A percentile compares a stretch with the other conserved stretches of the same genome.
Conservation (phyloP, 169 alveolate genomes). For the Plasmodium yoelii region DNA sequence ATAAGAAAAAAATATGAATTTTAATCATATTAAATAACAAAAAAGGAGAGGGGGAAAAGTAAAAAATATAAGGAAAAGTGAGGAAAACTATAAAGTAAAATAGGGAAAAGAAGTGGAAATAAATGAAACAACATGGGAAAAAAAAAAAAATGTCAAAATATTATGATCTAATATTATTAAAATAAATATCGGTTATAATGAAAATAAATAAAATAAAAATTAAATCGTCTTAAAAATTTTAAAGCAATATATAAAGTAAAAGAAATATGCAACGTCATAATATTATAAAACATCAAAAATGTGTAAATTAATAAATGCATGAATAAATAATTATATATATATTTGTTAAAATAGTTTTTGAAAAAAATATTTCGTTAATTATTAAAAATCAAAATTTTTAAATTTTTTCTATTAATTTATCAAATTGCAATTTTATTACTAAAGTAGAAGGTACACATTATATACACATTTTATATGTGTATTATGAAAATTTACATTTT, state of each 20-base stretch:
- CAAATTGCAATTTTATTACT: too few species aligned
- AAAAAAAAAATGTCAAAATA: conserved; percentile 15
- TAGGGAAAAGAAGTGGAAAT: conserved; percentile 18
- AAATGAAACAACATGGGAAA: conserved; percentile 11
- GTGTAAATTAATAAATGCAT: conserved; percentile 9
- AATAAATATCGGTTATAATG: neutral
- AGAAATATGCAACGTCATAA: conserved; percentile 6
- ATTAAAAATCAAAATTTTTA: neutral
- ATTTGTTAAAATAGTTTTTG: neutral
- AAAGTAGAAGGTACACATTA: too few species aligned
- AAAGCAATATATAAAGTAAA: too few species aligned
- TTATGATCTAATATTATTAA: conserved; percentile 15
- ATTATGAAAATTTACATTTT: too few species aligned
- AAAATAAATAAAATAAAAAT: conserved; percentile 15
- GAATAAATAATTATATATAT: neutral
- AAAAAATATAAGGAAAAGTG: neutral
- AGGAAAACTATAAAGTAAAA: conserved; percentile 7
- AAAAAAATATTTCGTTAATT: neutral
- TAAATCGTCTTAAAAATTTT: too few species aligned
- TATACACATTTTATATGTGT: too few species aligned
- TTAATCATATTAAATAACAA: conserved; percentile 29
- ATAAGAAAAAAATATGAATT: conserved; percentile 19
- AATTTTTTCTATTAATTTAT: too few species aligned
- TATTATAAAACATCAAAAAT: conserved; percentile 15
- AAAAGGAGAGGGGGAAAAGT: conserved; percentile 5